phyloP scores from a whole-genome alignment of 1,139 yeast species.

The Pichia sp. region DNA sequence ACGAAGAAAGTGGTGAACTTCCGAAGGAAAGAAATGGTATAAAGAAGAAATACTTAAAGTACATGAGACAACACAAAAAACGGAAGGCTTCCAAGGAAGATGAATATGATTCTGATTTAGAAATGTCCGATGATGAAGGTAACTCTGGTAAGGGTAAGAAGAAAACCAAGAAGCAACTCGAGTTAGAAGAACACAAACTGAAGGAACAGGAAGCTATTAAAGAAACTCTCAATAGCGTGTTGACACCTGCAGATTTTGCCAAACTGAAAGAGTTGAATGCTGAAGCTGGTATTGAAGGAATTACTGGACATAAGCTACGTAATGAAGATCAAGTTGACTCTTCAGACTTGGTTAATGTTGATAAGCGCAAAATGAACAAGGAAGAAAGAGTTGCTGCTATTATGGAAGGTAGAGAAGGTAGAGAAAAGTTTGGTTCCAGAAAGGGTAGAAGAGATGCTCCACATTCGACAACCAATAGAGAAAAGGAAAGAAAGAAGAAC shows the following conservation, averaged over 20 bases:
- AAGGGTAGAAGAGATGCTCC: slow-evolving; percentile 72
- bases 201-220: slow-evolving; percentile 47
- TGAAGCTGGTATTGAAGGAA: slow-evolving; percentile 78
- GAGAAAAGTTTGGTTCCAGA: slow-evolving; percentile 85
- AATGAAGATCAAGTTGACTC: slow-evolving; percentile 89
- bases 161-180: slow-evolving; percentile 32
- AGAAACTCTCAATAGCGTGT: slow-evolving; percentile 66
- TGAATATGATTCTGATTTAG: slow-evolving; percentile 41
- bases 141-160: slow-evolving; percentile 29
- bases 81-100: slow-evolving; percentile 28
- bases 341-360: slow-evolving; percentile 68
- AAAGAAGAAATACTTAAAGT: slow-evolving; percentile 32
- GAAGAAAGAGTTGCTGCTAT: slow-evolving; percentile 88
- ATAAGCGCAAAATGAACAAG: slow-evolving; percentile 77
- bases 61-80: slow-evolving; percentile 33
- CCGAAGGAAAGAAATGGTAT: slow-evolving; percentile 41
- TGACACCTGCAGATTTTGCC: slow-evolving; percentile 97
- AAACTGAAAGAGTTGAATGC: slow-evolving; percentile 81
- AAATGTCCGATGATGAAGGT: slow-evolving; percentile 38
- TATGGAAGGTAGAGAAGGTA: slow-evolving; percentile 86
- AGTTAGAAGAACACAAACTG: slow-evolving; percentile 27
- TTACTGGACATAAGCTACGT: slow-evolving; percentile 44
- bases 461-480: slow-evolving; percentile 90
- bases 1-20: slow-evolving; percentile 39
- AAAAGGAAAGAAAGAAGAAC: slow-evolving; percentile 97